Evolutionary conservation across 2,329 filamentous ascomycete genomes (phyloP), one percentile per base, ranked within the genome.

Genomic region (Daldinia eschscholtzii): DNA sequence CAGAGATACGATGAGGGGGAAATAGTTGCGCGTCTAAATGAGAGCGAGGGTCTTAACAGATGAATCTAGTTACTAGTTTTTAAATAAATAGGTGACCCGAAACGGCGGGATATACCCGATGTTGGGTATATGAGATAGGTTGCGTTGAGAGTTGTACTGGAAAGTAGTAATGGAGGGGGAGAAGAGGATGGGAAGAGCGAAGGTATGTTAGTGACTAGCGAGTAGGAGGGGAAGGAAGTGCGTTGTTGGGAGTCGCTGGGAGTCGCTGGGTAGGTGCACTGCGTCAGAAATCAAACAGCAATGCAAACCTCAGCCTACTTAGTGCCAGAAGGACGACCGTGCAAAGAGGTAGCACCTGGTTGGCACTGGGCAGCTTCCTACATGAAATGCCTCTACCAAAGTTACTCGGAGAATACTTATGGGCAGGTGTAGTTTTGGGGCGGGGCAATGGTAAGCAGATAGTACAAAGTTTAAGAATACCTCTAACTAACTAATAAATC

Each of bases 391-490:
- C 20, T 23, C 20, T 23, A 23, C 20, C 20, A 23, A 23, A 18
- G 10, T 18, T 37, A 53, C 26, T 30, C 44, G 26, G 28, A n/a
- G 15, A 48, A 13, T 26, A 18, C 41, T 3, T 33, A 12, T 39
- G 35, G 35, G 13, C 10, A 15, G 35, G 63, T 65, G 46, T 61
- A 33, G 5, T 9, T 41, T 57, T 55, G 10, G 10, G 23, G 65
- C 61, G 65, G 65, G 65, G 65, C 61, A 60, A 50, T 30, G 42
- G 41, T 57, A 66, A 61, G 58, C 58, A 46, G 26, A 41, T 33
- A 52, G 13, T 30, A 26, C 30, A 39, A 64, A 56, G 39, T 55
- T 58, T 33, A 20, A 15, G 7, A 39, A 39, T 12, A 39, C n/a
- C n/a, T n/a, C n/a, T n/a, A n/a, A n/a, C 20, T 23, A 23, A 23